These are phyloP conservation scores for Ceratocystis huliohia DNA, from an alignment of 2,329 filamentous ascomycete species.

Conservation along the genomic window DNA sequence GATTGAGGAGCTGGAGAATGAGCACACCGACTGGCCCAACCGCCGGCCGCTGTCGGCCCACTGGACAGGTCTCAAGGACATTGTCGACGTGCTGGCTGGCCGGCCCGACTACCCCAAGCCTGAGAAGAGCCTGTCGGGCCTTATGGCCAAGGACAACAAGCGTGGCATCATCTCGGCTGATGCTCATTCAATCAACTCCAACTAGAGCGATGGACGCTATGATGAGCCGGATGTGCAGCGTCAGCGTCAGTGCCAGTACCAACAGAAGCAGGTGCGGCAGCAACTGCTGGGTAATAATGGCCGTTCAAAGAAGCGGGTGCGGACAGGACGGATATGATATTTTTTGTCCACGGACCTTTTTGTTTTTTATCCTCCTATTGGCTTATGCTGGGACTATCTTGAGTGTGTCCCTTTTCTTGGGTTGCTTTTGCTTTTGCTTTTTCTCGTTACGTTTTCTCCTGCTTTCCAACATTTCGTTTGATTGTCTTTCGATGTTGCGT, in stretches of 20 bases:
- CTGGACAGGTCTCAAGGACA: constrained; percentile 68
- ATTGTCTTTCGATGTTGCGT: not conserved
- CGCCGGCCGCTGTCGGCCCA: constrained; percentile 71
- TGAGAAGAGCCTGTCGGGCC: constrained; percentile 38
- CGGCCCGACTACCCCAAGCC: constrained; percentile 44
- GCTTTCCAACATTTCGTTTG: not conserved
- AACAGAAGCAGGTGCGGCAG: not conserved
- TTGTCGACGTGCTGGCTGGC: constrained; percentile 75
- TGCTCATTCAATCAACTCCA: constrained; percentile 17
- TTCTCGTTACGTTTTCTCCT: not conserved
- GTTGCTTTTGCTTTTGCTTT: not conserved
- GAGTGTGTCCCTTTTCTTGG: not conserved
- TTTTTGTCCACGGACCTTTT: not conserved
- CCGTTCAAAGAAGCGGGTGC: not conserved
- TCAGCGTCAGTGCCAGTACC: not conserved
- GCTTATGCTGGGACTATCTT: not conserved
- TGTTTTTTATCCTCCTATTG: not conserved
- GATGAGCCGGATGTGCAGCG: not conserved
- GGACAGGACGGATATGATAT: not conserved
- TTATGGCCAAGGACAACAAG: constrained; percentile 49
- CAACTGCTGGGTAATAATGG: no score
- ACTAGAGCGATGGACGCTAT: constrained; percentile 13
- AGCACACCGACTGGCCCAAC: constrained; percentile 87
- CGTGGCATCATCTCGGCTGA: constrained; percentile 31
- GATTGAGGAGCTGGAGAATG: constrained; percentile 67